A percentile compares a stretch with the other conserved stretches of the same genome.
These are phyloP conservation scores for Xylaria sp. DNA, from an alignment of 2,329 filamentous ascomycete species.

Conservation along the genomic window DNA sequence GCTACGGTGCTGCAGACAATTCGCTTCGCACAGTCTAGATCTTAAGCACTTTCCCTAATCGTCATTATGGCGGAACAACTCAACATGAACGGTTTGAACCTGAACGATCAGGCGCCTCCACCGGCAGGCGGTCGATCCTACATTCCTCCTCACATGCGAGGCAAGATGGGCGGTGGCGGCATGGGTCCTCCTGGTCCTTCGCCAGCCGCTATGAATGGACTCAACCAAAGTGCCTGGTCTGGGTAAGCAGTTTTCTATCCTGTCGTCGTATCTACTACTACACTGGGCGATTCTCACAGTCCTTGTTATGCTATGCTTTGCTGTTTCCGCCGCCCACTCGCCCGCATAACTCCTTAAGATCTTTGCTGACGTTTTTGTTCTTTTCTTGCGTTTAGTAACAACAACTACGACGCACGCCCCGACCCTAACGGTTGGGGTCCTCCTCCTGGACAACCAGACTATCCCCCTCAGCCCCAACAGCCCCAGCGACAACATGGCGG, in stretches of 20 bases:
- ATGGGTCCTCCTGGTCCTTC: slow-evolving; percentile 48
- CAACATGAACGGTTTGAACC: slow-evolving; percentile 79
- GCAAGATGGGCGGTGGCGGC: slow-evolving; percentile 57
- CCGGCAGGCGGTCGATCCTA: slow-evolving; percentile 68
- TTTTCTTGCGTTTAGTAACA: slow-evolving; percentile 53
- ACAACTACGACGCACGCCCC: slow-evolving; percentile 56
- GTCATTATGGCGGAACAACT: slow-evolving; percentile 82
- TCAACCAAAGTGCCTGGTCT: slow-evolving; percentile 73
- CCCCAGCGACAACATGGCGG: slow-evolving; percentile 39
- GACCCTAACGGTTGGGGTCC: slow-evolving; percentile 47
- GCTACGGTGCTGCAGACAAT: slow-evolving; percentile 26
- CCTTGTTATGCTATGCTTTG: background rate
- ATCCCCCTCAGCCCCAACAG: slow-evolving; percentile 38
- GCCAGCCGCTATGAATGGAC: slow-evolving; percentile 56
- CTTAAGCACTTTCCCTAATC: slow-evolving; percentile 25
- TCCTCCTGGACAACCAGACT: slow-evolving; percentile 50
- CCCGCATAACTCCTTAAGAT: too few relatives aligned
- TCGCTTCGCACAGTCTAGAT: background rate
- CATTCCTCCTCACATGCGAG: slow-evolving; percentile 86
- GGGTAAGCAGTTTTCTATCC: slow-evolving; percentile 57
- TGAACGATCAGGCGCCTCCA: slow-evolving; percentile 60
- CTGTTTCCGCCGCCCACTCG: background rate
- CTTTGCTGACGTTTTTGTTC: slow-evolving; percentile 4
- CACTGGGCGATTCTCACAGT: background rate
- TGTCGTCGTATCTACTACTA: background rate